These are phyloP conservation scores for Ophryocystis elektroscirrha DNA, from an alignment of 169 alveolate species.

Conservation along the genomic window DNA sequence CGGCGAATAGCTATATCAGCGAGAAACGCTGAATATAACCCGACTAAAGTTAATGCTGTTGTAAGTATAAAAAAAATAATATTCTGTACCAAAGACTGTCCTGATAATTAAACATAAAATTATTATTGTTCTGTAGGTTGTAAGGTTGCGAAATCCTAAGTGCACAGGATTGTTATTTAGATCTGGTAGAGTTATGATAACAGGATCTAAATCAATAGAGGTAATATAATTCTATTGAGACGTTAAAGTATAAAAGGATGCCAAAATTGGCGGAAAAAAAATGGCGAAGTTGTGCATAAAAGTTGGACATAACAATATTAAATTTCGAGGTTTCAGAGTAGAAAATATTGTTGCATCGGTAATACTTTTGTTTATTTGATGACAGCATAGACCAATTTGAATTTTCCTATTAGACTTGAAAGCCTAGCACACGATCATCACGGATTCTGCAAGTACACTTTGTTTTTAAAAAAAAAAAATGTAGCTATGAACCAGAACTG, in stretches of 20 bases:
- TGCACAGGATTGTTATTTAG: conserved; percentile 88
- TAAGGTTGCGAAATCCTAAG: conserved; percentile 80
- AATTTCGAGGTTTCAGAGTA: conserved; percentile 69
- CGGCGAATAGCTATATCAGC: conserved; percentile 71
- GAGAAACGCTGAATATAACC: conserved; percentile 84
- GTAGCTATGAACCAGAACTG: conserved; percentile 91
- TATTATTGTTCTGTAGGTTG: no score
- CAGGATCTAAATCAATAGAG: conserved; percentile 45
- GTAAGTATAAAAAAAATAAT: no score
- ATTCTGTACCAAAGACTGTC: no score
- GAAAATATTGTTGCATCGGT: conserved; percentile 79
- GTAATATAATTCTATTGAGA: no score
- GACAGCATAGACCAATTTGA: background rate
- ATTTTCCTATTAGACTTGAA: background rate
- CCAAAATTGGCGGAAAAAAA: conserved; percentile 69
- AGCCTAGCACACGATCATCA: conserved; percentile 61
- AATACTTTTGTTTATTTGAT: background rate
- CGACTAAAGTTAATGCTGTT: conserved; percentile 80
- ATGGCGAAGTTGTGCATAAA: conserved; percentile 57
- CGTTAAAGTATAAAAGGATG: no score
- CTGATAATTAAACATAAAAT: no score
- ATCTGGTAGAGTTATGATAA: background rate
- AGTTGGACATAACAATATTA: conserved; percentile 47
- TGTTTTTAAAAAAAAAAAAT: no score
- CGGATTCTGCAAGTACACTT: no score